A percentile compares a stretch with the other conserved stretches of the same genome.
phyloP scores from a whole-genome alignment of 75 land plant genomes.

The Pinus taeda region DNA sequence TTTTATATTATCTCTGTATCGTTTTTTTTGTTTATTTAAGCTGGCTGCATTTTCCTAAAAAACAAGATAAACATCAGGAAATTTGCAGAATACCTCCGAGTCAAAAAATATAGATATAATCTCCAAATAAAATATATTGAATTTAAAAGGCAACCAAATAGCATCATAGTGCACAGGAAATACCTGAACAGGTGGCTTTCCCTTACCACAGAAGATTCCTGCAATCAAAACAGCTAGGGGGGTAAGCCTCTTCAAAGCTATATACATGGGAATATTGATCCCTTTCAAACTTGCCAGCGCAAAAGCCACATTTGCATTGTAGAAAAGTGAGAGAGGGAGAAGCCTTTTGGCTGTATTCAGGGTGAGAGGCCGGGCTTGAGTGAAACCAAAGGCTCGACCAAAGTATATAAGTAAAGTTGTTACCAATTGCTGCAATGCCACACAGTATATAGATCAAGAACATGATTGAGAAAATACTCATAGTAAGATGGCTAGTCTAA shows the following conservation, averaged over 20 bases:
- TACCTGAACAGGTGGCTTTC: conserved; percentile 70
- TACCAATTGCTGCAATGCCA: conserved; percentile 67
- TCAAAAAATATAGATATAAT: background rate
- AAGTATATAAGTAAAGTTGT: conserved; percentile 66
- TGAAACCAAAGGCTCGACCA: conserved; percentile 55
- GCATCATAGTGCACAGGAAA: background rate
- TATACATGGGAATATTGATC: conserved; percentile 96
- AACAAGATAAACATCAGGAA: background rate
- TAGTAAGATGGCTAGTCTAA: background rate
- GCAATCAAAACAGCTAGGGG: conserved; percentile 85
- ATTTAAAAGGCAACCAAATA: background rate
- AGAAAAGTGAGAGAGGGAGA: conserved; percentile 82
- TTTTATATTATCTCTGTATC: too few relatives aligned
- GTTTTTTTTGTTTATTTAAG: too few relatives aligned
- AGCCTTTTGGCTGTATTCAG: conserved; percentile 66
- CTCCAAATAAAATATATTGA: background rate
- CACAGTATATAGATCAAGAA: conserved; percentile 6
- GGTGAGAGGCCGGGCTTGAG: conserved; percentile 38
- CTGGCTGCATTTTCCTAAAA: too few relatives aligned
- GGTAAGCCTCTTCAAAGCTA: conserved; percentile 94
- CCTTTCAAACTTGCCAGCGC: conserved; percentile 95
- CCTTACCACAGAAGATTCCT: conserved; percentile 77
- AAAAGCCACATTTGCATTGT: conserved; percentile 99
- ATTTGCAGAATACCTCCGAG: background rate
- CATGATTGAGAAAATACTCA: background rate